These are phyloP conservation scores for Backusella circina DNA, from an alignment of 192 early-diverging fungal genomes.

Conservation along the genomic window DNA sequence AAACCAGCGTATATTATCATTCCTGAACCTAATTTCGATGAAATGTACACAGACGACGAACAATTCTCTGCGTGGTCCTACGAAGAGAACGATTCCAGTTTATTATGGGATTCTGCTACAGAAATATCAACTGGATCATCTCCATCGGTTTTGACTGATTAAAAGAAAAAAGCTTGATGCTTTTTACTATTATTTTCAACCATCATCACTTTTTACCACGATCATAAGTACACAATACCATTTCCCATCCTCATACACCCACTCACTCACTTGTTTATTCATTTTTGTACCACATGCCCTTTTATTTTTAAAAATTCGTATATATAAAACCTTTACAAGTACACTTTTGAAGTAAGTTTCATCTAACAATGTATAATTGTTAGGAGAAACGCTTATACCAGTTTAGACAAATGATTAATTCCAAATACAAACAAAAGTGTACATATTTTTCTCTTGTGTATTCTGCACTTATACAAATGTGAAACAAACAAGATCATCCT, in stretches of 20 bases:
- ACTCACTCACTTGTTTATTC: neutral
- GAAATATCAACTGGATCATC: neutral
- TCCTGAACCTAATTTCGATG: conserved; percentile 1
- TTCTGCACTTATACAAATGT: neutral
- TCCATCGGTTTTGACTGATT: neutral
- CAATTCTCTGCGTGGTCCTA: conserved; percentile 7
- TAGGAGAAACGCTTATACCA: neutral
- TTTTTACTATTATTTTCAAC: neutral
- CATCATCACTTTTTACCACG: neutral
- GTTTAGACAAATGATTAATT: neutral
- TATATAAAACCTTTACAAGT: neutral
- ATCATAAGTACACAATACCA: neutral
- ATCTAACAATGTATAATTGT: neutral
- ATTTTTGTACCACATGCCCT: neutral
- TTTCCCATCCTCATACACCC: neutral
- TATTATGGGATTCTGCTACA: neutral
- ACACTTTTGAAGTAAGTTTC: neutral
- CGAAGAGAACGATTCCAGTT: conserved; percentile 3
- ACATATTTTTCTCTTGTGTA: neutral
- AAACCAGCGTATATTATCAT: conserved; percentile 20
- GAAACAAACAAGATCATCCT: neutral
- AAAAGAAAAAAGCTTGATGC: neutral
- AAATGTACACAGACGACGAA: neutral
- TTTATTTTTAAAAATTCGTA: neutral
- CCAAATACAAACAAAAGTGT: neutral